phyloP scores from a whole-genome alignment of 1,139 yeast species.

The Kurtzmaniella natalensis region DNA sequence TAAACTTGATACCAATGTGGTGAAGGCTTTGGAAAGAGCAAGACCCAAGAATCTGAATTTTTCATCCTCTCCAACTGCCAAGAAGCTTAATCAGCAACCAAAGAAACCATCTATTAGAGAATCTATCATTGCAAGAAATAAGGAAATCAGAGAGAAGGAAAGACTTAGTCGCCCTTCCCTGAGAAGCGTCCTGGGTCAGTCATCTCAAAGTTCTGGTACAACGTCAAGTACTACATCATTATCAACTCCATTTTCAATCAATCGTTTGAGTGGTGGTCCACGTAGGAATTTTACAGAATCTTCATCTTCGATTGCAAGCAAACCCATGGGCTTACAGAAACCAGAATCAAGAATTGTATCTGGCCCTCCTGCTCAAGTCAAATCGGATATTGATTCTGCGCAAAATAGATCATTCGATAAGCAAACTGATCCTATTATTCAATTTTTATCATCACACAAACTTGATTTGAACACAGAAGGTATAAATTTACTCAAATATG shows the following conservation, averaged over 20 bases:
- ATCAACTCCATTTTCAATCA: constrained; percentile 3
- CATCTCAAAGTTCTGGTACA: background rate
- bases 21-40: constrained; percentile 41
- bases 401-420: constrained; percentile 15
- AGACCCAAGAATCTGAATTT: constrained; percentile 30
- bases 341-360: constrained; percentile 5
- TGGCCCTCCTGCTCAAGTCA: background rate
- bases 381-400: background rate
- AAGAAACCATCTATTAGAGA: constrained; percentile 30
- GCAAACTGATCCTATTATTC: constrained; percentile 32
- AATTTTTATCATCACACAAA: constrained; percentile 30
- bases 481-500: constrained; percentile 32
- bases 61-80: constrained; percentile 9
- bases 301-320: background rate
- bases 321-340: background rate
- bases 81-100: constrained; percentile 5
- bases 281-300: constrained; percentile 8
- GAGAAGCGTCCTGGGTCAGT: constrained; percentile 10
- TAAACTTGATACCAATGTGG: constrained; percentile 31
- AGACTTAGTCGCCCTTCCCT: constrained; percentile 19
- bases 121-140: constrained; percentile 30
- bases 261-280: constrained; percentile 7
- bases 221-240: constrained; percentile 3
- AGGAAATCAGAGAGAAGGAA: constrained; percentile 21
- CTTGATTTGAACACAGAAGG: constrained; percentile 31